Percentiles rank a stretch among this genome's conserved stretches.
These are phyloP conservation scores for Scedosporium dehoogii DNA, from an alignment of 2,329 filamentous ascomycete genomes.

Conservation along the genomic window DNA sequence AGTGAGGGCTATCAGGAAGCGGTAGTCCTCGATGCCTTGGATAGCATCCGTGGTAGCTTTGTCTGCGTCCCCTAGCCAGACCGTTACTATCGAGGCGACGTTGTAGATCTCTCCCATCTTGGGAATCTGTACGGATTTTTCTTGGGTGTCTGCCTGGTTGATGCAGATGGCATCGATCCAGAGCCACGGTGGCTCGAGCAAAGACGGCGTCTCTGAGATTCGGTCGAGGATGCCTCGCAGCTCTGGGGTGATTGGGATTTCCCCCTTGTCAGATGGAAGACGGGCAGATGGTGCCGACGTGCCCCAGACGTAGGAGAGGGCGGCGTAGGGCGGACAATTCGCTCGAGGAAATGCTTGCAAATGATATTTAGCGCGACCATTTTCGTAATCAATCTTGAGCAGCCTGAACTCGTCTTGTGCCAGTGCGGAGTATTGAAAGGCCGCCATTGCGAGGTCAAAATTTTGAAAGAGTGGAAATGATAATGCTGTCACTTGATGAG, in stretches of 20 bases:
- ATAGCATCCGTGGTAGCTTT: conserved; percentile 10
- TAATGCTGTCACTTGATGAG: no score
- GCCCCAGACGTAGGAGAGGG: background rate
- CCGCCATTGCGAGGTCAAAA: background rate
- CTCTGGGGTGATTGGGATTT: background rate
- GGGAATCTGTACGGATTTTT: conserved; percentile 12
- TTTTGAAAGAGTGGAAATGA: background rate
- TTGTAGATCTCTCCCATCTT: conserved; percentile 16
- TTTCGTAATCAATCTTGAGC: background rate
- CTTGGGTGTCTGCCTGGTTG: conserved; percentile 12
- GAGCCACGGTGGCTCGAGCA: background rate
- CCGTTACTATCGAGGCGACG: conserved; percentile 11
- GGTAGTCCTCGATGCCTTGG: conserved; percentile 11
- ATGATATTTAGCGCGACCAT: background rate
- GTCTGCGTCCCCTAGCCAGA: conserved; percentile 14
- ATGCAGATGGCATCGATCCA: conserved; percentile 18
- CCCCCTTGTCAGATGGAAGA: background rate
- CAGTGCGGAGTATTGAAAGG: background rate
- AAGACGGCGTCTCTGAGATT: background rate
- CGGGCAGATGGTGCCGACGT: background rate
- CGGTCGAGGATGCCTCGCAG: background rate
- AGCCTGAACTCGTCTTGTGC: background rate
- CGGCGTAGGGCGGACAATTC: background rate
- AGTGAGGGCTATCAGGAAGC: background rate
- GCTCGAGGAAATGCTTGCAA: background rate